Percentiles rank a stretch among this genome's conserved stretches.
phyloP scores from a whole-genome alignment of 1,139 yeast species.

The Diutina pseudorugosa region DNA sequence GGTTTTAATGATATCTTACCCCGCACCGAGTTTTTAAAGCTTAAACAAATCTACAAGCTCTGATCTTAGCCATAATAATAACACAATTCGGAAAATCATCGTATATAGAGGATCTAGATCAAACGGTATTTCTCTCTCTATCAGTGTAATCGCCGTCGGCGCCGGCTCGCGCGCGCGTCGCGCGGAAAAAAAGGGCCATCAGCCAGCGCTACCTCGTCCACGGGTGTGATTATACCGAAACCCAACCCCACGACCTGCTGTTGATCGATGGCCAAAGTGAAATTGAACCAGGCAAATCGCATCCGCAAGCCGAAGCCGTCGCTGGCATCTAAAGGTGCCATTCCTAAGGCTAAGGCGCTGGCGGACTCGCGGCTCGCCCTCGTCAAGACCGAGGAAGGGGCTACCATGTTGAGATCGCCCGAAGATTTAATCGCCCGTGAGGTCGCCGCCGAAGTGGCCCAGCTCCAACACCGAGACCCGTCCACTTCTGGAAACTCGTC shows the following conservation, averaged over 20 bases:
- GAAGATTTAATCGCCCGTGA: neutral
- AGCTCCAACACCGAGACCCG: neutral
- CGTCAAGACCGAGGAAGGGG: neutral
- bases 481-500: neutral
- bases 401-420: conserved; percentile 3
- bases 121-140: too few relatives aligned
- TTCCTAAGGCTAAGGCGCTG: neutral
- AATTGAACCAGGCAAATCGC: neutral
- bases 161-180: neutral
- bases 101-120: too few relatives aligned
- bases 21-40: conserved; percentile 26
- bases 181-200: neutral
- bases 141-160: too few relatives aligned
- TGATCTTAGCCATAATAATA: conserved; percentile 6
- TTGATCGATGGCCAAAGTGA: neutral
- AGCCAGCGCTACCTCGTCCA: neutral
- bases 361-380: neutral
- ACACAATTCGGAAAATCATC: too few relatives aligned
- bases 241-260: neutral
- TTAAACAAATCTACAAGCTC: conserved; percentile 29
- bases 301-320: neutral
- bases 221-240: neutral
- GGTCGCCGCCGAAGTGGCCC: conserved; percentile 1
- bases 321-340: neutral
- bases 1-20: conserved; percentile 43